Evolutionary conservation across 352 stramenopile genomes (phyloP), one percentile per base, ranked within the genome.

Genomic region (Pythium biforme): DNA sequence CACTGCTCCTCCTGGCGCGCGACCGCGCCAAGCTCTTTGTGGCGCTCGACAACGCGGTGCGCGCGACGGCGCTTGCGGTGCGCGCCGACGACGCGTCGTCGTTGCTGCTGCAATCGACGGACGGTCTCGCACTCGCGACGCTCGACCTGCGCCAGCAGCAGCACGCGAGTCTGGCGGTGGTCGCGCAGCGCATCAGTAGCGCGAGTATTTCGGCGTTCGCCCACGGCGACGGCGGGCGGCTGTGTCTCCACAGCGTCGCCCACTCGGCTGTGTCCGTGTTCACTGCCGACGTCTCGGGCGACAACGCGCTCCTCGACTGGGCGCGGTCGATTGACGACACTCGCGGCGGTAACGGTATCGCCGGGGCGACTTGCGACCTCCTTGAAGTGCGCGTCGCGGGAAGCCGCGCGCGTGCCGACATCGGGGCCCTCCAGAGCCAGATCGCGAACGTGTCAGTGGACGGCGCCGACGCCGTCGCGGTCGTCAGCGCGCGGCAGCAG

Each of bases 171-270:
- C 45, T 68, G 7, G 61, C 54, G 6, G 1, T 68, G 4, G 40
- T 54, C 12, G 20, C 47, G 11, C 25, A 52, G 12, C 15, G 19
- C 4, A 17, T 68, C 20, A 27, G 10, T 6, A 40, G 15, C 15
- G 19, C 60, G 0, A 25, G 14, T 10, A 41, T 62, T 10, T 5
- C 10, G 15, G 39, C 20, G 41, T 22, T n/a, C 7, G 43, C 47
- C 11, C 49, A n/a, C 17, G 23, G 27, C 26, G 11, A n/a, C 51
- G 19, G 49, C 20, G 60, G 51, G 5, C 27, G 12, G 22, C n/a
- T 61, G 17, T 67, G 60, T 34, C 33, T 67, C 41, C 60, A 67
- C 41, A 61, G n/a, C 3, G 31, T 17, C 22, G 29, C 43, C 3
- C 5, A 10, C 2, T 49, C 52, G 1, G 11, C 52, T 2, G 11